Base-by-base conservation (phyloP, 768 basidiomycete genomes). In the Lentinula edodes region DNA sequence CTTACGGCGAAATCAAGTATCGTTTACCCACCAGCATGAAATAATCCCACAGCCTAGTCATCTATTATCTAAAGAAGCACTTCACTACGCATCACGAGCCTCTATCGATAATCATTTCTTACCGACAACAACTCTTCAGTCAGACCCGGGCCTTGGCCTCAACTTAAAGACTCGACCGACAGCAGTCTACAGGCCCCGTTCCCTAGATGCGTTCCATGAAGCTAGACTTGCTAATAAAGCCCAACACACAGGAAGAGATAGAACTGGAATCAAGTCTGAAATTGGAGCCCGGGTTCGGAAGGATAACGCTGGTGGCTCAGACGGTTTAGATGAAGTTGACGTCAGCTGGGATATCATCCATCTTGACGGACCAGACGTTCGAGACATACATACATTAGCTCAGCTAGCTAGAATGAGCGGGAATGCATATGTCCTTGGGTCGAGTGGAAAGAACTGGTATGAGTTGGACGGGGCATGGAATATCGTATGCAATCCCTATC, bases 391-490 rank as follows among this genome's bases (percentile, higher is more conserved):
- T 66, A 97, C 95, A 0, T 75, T 98, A 6, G 78, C 81, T 2
- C 88, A 93, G 69, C 80, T 98, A 34, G 95, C 90, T 34, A 57
- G 57, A 18, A 95, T 98, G 89, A 80, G 88, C 9, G 91, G 87
- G 39, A 92, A 98, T 70, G 95, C 96, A 1, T 98, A 98, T 74
- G 84, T 88, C 10, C 71, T 85, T 35, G 46, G 46, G 9, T 89
- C 90, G 15, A 84, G 86, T 6, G 74, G 78, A 67, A 80, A 76
- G 54, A 87, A 86, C 54, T 97, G 94, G 95, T 95, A 90, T 65
- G 88, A 92, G 36, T 73, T 93, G 2, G 90, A 90, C 67, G 69
- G 73, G 2, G 76, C 82, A 0, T 98, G 90, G 90, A 94, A 93
- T 63, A 79, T 66, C 58, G 82, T 75, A 69, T 65, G 74, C 68